phyloP scores from a whole-genome alignment of 2,329 filamentous ascomycete genomes.

The Botryotinia narcissicola region DNA sequence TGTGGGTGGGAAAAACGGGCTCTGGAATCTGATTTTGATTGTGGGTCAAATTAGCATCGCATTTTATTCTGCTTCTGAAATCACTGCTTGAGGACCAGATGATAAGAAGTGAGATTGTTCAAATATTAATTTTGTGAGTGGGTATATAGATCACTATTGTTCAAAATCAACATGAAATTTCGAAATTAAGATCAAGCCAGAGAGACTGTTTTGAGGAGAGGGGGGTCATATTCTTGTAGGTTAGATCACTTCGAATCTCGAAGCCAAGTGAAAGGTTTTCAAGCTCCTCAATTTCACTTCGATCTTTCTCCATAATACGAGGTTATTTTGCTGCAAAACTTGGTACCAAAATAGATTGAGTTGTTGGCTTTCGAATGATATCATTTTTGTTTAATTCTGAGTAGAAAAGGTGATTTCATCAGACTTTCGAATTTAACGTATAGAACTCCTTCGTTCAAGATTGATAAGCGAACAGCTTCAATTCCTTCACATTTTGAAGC shows the following conservation, averaged over 20 bases:
- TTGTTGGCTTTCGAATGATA: not conserved
- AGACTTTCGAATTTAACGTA: not conserved
- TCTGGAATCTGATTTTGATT: not conserved
- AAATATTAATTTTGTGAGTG: not conserved
- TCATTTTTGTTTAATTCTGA: not conserved
- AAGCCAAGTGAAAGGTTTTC: not conserved
- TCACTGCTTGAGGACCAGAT: not conserved
- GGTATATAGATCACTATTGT: not conserved
- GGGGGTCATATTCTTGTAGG: not conserved
- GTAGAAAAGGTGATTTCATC: not conserved
- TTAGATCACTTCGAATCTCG: not conserved
- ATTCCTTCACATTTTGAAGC: not conserved
- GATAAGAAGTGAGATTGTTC: accelerated
- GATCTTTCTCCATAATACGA: not conserved
- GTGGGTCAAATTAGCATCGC: not conserved
- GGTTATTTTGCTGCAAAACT: accelerated
- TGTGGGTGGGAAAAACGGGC: no score
- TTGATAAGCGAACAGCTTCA: no score
- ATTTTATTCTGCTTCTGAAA: not conserved
- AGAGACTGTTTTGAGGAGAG: not conserved
- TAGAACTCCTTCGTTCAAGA: not conserved
- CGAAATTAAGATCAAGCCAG: not conserved
- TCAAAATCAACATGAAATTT: no score
- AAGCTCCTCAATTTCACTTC: not conserved
- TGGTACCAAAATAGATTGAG: not conserved